Evolutionary conservation across 768 basidiomycete species (phyloP), one percentile per base, ranked within the genome.

Genomic region (Crassisporium funariophilum): DNA sequence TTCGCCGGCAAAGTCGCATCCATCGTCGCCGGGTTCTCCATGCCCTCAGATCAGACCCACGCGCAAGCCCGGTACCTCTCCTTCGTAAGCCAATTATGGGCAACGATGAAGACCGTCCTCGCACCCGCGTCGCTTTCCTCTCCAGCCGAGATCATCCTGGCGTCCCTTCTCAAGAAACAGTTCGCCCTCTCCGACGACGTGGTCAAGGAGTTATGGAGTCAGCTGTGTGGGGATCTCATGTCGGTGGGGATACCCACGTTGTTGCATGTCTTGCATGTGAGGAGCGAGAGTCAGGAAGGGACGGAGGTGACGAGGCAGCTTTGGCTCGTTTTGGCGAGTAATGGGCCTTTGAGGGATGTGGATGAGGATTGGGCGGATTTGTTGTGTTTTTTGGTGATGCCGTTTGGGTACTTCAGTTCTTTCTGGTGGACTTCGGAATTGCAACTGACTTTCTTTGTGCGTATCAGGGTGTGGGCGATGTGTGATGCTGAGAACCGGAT

Each of bases 41-140:
- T 50, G 5, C 53, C 58, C 0, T 31, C 55, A 4, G 59, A 60
- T 3, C 52, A 52, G 3, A 34, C 44, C 4, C 52, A 58, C 3
- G 56, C 45, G 3, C 77, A 81, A 54, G 37, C 67, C 16, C 57
- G 48, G 22, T 66, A 64, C 35, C 64, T 85, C n/a, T 42, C 47
- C 2, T 62, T 73, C 21, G 62, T 79, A 9, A 58, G 60, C 35
- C 72, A 70, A 40, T 62, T 86, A 22, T 86, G 83, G 84, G 63
- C 53, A 13, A 68, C 73, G 10, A 69, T 78, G 61, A 75, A 69
- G 62, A 74, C 75, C 27, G 74, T 78, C 4, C 82, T 82, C 39
- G 55, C 65, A 15, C 31, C 56, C 1, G 23, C 64, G 6, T 72
- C 64, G 65, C 70, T 85, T 13, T 57, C 71, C 1, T 60, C 64